phyloP scores from a whole-genome alignment of 306 rosid genomes.

The Quercus wislizeni region DNA sequence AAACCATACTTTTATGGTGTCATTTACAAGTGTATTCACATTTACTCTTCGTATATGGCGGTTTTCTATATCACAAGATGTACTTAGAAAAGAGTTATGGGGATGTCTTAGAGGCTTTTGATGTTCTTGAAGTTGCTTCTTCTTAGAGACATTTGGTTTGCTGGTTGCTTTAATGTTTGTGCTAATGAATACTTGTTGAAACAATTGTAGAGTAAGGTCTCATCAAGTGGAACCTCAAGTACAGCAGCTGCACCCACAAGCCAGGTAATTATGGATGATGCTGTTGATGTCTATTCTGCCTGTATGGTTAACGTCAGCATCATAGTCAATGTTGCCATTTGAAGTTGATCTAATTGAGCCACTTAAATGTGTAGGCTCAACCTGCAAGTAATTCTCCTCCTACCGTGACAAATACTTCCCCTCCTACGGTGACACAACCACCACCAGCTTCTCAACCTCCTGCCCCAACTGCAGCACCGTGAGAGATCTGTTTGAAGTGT shows the following conservation, averaged over 20 bases:
- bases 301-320: neutral
- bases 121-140: neutral
- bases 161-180: neutral
- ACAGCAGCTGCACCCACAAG: slow-evolving; percentile 31
- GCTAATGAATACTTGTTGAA: slow-evolving; percentile 5
- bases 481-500: neutral
- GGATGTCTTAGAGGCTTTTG: neutral
- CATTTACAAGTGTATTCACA: neutral
- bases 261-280: slow-evolving; percentile 24
- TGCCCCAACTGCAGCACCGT: slow-evolving; percentile 37
- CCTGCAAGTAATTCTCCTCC: slow-evolving; percentile 34
- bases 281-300: neutral
- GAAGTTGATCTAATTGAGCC: slow-evolving; percentile 3
- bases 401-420: slow-evolving; percentile 24
- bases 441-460: slow-evolving; percentile 38
- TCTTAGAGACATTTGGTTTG: neutral
- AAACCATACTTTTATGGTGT: neutral
- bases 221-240: slow-evolving; percentile 35
- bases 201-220: slow-evolving; percentile 29
- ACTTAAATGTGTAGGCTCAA: slow-evolving; percentile 31
- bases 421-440: slow-evolving; percentile 31
- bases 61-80: neutral
- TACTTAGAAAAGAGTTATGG: neutral
- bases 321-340: neutral
- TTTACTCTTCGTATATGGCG: neutral